These are phyloP conservation scores for Rhododendron mucronatum DNA, from an alignment of 148 eudicot species.

Conservation along the genomic window DNA sequence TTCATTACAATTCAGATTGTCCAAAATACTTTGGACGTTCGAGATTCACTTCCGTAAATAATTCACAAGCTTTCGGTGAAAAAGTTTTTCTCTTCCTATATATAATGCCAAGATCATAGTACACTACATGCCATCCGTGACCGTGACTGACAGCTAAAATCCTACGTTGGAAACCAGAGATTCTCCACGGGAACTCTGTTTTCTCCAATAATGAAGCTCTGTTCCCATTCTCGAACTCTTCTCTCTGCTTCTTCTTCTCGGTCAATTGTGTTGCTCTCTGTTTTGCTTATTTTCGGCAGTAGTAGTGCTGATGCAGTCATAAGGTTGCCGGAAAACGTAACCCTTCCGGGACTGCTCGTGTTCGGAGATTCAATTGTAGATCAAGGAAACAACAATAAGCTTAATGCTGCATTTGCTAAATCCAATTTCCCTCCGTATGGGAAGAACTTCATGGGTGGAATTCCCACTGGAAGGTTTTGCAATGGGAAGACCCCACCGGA, in stretches of 20 bases:
- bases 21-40: no score
- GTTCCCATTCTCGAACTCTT: background rate
- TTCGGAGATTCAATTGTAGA: constrained; percentile 72
- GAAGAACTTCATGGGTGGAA: constrained; percentile 43
- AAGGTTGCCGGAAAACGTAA: constrained; percentile 31
- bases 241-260: background rate
- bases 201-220: background rate
- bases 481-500: constrained; percentile 71
- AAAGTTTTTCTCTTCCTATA: background rate
- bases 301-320: constrained; percentile 10
- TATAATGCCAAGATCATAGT: background rate
- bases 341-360: constrained; percentile 43
- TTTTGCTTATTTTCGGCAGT: background rate
- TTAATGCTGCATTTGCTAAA: constrained; percentile 19
- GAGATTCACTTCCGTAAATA: no score
- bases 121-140: background rate
- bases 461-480: constrained; percentile 64
- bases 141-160: background rate
- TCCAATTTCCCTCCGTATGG: constrained; percentile 61
- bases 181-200: background rate
- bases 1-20: no score
- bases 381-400: constrained; percentile 54
- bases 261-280: background rate
- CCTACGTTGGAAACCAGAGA: background rate
- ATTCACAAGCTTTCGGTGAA: no score